Evolutionary conservation across 176 grass and related monocot genomes (phyloP), one percentile per base, ranked within the genome.

Genomic region (Oryza meyeriana): DNA sequence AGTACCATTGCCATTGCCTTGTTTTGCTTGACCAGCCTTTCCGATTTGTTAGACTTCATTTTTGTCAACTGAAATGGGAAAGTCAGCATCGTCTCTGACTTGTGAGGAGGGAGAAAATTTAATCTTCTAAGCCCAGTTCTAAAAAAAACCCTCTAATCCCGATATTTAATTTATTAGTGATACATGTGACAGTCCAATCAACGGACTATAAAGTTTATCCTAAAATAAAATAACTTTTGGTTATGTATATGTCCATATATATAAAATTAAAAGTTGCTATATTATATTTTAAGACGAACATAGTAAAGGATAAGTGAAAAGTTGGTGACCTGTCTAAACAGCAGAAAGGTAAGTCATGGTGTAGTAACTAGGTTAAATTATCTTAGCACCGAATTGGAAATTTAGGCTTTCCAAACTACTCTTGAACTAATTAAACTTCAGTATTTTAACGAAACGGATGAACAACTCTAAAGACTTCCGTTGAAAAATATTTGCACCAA

Each of bases 31-130:
- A 82, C 52, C 29, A 18, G 16, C 22, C 63, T 12, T 62, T 31
- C 72, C 30, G 52, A 2, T 48, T 50, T 82, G 29, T 63, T 77
- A 10, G 36, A 87, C 78, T 29, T 69, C 0, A 13, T 63, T 79
- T 29, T 66, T 34, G 59, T 61, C 67, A 64, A n/a, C 41, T 5
- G 0, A 34, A 17, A 12, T 3, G 10, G 9, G 2, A 29, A n/a
- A 72, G 83, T 72, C 75, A 30, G 6, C 22, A 68, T 7, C 22
- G 31, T 45, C 14, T 36, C 58, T 74, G 22, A 72, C 20, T 10
- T 55, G 0, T 26, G 5, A 1, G 26, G 5, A 12, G 18, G 5
- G 34, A 6, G 34, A 1, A 1, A 2, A 20, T 39, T 20, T 7
- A 68, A 25, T 10, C 33, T 39, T 35, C 2, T 33, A 33, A 33